Evolutionary conservation across 2,329 filamentous ascomycete genomes (phyloP).

Genomic region (Cytospora schulzeri): DNA sequence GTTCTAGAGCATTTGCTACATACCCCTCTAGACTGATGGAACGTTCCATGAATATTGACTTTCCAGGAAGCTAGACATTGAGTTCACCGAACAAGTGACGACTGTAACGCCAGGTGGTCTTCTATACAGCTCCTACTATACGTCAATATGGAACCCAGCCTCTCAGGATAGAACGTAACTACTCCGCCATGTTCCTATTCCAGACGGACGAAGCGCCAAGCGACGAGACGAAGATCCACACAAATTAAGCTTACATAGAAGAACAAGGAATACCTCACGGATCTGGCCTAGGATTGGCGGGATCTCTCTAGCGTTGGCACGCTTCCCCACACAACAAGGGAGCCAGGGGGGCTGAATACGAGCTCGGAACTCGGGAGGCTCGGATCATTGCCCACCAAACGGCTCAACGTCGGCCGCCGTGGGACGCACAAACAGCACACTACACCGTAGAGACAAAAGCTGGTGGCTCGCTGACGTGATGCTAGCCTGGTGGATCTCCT

Average conservation of each 20-base stretch:
- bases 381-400: conserved; percentile 15
- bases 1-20: conserved; percentile 4
- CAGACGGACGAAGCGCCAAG: conserved; percentile 16
- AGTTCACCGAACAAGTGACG: conserved; percentile 11
- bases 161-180: conserved; percentile 11
- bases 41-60: conserved; percentile 17
- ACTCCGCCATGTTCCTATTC: conserved; percentile 16
- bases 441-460: background rate
- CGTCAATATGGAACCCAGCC: conserved; percentile 11
- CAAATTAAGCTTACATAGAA: conserved; percentile 23
- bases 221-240: conserved; percentile 9
- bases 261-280: conserved; percentile 10
- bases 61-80: background rate
- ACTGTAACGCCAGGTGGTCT: conserved; percentile 11
- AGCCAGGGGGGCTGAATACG: conserved; percentile 17
- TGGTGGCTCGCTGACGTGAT: conserved; percentile 6
- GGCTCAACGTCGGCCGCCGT: conserved; percentile 15
- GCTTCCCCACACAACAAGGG: conserved; percentile 20
- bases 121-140: conserved; percentile 18
- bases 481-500: conserved; percentile 18
- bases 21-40: conserved; percentile 2
- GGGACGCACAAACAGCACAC: conserved; percentile 6
- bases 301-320: conserved; percentile 19
- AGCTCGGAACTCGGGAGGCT: conserved; percentile 15
- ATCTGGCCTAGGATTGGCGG: conserved; percentile 21